Evolutionary conservation across 2,329 filamentous ascomycete species (phyloP), one percentile per base, ranked within the genome.

Genomic region (Cylindrodendrum hubeiense): DNA sequence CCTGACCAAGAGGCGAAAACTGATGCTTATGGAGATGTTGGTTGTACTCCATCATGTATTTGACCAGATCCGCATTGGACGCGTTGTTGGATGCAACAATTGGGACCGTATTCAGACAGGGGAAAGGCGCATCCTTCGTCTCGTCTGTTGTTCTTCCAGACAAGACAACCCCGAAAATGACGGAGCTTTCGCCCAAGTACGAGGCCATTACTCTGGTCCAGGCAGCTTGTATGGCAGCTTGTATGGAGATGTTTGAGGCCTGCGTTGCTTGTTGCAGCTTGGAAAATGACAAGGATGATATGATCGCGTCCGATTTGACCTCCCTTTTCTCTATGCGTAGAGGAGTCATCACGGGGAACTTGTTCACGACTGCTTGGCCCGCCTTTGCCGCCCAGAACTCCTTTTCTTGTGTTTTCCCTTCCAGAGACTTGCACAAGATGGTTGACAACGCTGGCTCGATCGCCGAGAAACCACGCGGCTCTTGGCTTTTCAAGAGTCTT

Each of bases 81-180:
- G 83, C 75, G 2, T 76, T 75, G 19, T 91, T 84, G 22, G 82
- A 77, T n/a, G 88, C 87, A 12, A 90, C 77, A 1, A 96, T 85
- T 0, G 95, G 95, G 2, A 97, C 78, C 0, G 94, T 97, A 1
- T 91, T 90, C 60, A 98, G 89, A 75, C 92, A 95, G 0, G 95
- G 95, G 55, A 98, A 93, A 0, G 88, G 84, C 5, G 87, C 85
- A 6, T 84, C 76, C 19, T 86, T 83, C 0, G 90, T 88, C n/a
- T 85, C 81, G 4, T 90, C 85, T 0, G 85, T 84, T 4, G 86
- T 89, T 34, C 94, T 85, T 1, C 94, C 94, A 9, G 95, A 95
- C 8, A 97, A 83, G 0, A 95, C 93, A 15, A 92, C 85, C 0
- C 95, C 95, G 76, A 96, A 97, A 0, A 91, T 90, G 1, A 96